Evolutionary conservation across 2,329 filamentous ascomycete species (phyloP), one percentile per base, ranked within the genome.

Genomic region (Celoporthe dispersa): DNA sequence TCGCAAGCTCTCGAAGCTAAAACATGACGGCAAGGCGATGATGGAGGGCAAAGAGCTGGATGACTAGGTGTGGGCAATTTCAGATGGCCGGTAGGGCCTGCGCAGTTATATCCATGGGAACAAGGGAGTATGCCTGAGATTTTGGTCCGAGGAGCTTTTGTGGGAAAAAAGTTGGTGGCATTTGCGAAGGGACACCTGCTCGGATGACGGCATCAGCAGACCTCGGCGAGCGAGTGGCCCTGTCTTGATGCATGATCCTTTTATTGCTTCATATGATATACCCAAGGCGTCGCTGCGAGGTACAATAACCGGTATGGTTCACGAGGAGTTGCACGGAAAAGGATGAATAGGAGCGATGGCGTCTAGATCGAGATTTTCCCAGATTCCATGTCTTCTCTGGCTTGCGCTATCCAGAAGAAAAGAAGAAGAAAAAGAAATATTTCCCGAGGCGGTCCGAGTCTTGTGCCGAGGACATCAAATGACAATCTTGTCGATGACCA

Each of bases 11-110:
- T 78, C 79, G 68, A 86, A 86, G 70, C 82, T 90, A 78, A 87
- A 83, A 79, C 80, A 84, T 71, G 86, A 89, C 73, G 87, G 87
- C 59, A 81, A 85, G 77, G 84, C 81, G 48, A 87, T 89, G 79
- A 85, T 89, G 78, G 79, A 83, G 51, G 83, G 84, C 66, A 83
- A 79, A 74, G 77, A 77, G 31, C 72, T 76, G 66, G 78, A 79
- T 31, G 71, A 63, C 53, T 70, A 66, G 28, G 31, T 11, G 14
- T n/a, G 44, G n/a, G 19, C 44, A 55, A 48, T 5, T 31, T 8
- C 28, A 44, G 12, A 25, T 41, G 31, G 16, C 37, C n/a, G 25
- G 61, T 31, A 48, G 33, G 59, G 9, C 31, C 9, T 44, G 35
- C n/a, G 41, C 16, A 64, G 16, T 4, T 16, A 55, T 37, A 5